Evolutionary conservation across 371 early-diverging fungal species (phyloP), one percentile per base, ranked within the genome.

Genomic region (Nosema muscidifuracis): DNA sequence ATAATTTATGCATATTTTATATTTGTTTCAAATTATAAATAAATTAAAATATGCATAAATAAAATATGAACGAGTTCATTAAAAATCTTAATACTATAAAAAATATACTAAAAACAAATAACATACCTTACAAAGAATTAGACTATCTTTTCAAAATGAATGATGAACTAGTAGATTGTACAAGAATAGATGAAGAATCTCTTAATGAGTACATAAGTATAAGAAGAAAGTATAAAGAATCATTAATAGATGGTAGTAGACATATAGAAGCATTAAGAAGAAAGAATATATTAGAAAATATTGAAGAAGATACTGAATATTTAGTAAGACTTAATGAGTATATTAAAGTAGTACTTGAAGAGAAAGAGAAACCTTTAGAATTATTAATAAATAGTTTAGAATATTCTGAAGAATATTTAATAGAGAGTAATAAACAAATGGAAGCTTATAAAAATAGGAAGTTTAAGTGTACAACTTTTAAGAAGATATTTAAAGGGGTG

Each of bases 221-320:
- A 53, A 53, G 28, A 53, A 20, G 28, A 24, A 26, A 53, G 16
- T 53, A 6, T 53, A 26, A 3, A 26, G 24, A 53, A 6, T 7
- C 4, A 3, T 53, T 28, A n/a, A n/a, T n/a, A n/a, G n/a, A n/a
- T 2, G 28, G 2, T 26, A 16, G 2, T 7, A 28, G 6, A 53
- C 58, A 58, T 34, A 34, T 34, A 9, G 34, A 58, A 9, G 2
- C 34, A 33, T 34, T 58, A 18, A 31, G 16, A 34, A 58, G 58
- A 34, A 30, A 58, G 33, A 30, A 58, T 34, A 34, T 2, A 20
- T 9, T 58, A 2, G 1, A n/a, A 18, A 34, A 34, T 58, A 58
- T 58, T 22, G 26, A 31, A 34, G 36, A 58, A 34, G 58, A 58
- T 58, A 18, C 58, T 58, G 38, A 58, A 22, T 12, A 58, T 34